These are phyloP conservation scores for Microsporum audouinii DNA, from an alignment of 2,329 filamentous ascomycete species.

Conservation along the genomic window DNA sequence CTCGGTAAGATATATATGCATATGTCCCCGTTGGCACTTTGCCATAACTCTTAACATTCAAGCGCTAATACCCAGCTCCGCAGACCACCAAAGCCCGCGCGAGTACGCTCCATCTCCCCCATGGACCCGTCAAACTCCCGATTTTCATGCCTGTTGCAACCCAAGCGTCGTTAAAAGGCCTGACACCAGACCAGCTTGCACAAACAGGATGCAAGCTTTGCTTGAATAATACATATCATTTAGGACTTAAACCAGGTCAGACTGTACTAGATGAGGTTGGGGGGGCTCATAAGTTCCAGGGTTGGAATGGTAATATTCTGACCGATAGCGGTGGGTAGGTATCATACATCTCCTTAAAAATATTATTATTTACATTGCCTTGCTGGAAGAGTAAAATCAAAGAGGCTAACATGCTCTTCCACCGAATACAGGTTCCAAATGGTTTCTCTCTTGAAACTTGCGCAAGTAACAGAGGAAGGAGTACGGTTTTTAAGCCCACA, in stretches of 20 bases:
- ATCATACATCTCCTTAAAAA: not conserved
- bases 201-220: constrained; percentile 81
- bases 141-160: constrained; percentile 99
- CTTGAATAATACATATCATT: constrained; percentile 95
- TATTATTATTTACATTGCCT: not conserved
- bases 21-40: not conserved
- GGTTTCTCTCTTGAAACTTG: constrained; percentile 89
- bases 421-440: constrained; percentile 70
- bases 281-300: constrained; percentile 86
- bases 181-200: constrained; percentile 85
- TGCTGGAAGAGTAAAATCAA: not conserved
- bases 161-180: constrained; percentile 85
- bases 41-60: not conserved
- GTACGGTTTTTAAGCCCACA: constrained; percentile 94
- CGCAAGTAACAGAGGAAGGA: constrained; percentile 87
- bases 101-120: constrained; percentile 74
- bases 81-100: constrained; percentile 92
- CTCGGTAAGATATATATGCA: constrained; percentile 49
- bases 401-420: constrained; percentile 4
- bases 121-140: constrained; percentile 80
- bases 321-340: constrained; percentile 51
- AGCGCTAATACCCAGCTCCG: not conserved
- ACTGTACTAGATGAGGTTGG: constrained; percentile 75
- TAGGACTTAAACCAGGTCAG: constrained; percentile 90
- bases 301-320: constrained; percentile 89